phyloP scores from a whole-genome alignment of 331 rosid species.

The Phaseolus coccineus region DNA sequence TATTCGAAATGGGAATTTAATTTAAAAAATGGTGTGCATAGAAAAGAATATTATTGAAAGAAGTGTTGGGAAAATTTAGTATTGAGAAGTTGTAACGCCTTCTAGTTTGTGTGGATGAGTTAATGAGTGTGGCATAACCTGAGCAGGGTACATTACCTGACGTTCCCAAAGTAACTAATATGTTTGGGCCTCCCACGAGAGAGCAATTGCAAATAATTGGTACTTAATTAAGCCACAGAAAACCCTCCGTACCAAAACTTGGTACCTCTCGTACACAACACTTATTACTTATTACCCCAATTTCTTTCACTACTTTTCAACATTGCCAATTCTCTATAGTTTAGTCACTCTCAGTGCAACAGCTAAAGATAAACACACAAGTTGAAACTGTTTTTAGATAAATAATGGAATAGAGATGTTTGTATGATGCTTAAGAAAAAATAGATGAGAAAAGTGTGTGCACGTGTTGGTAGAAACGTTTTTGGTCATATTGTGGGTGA shows the following conservation, averaged over 20 bases:
- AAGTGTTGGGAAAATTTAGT: no score
- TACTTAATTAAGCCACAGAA: not conserved
- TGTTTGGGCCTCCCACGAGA: not conserved
- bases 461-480: conserved; percentile 41
- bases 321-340: not conserved
- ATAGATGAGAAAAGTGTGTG: not conserved
- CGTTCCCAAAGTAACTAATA: not conserved
- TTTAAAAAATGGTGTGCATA: no score
- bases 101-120: no score
- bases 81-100: no score
- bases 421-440: not conserved
- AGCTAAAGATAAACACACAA: not conserved
- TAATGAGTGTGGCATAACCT: no score
- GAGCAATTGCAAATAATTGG: not conserved
- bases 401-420: not conserved
- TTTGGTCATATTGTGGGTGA: conserved; percentile 43
- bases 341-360: not conserved
- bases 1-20: no score
- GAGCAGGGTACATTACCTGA: not conserved
- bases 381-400: not conserved
- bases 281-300: not conserved
- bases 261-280: no score
- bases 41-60: no score
- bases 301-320: not conserved
- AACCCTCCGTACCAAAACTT: not conserved